These are phyloP conservation scores for Trichoderma atroviride DNA, from an alignment of 2,329 filamentous ascomycete genomes.

Conservation along the genomic window DNA sequence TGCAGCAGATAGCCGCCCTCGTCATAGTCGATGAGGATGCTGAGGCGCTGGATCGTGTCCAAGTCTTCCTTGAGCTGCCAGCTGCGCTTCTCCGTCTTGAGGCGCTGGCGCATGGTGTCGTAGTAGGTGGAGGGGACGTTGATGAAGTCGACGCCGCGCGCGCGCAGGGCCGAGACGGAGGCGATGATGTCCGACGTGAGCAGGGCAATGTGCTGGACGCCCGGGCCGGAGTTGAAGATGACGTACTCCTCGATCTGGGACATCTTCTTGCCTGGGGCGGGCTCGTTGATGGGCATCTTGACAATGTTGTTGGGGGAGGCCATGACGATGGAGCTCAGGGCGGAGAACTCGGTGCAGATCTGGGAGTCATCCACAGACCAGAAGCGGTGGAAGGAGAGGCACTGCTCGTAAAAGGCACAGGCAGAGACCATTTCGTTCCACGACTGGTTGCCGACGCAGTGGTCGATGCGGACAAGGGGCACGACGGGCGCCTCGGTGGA, in stretches of 20 bases:
- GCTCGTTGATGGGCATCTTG: slow-evolving; percentile 99
- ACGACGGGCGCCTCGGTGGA: slow-evolving; percentile 61
- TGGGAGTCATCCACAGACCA: slow-evolving; percentile 94
- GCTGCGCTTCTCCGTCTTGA: slow-evolving; percentile 63
- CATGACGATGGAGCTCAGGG: slow-evolving; percentile 89
- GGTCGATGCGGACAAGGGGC: slow-evolving; percentile 77
- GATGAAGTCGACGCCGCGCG: slow-evolving; percentile 93
- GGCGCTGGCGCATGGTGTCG: slow-evolving; percentile 69
- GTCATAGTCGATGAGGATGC: slow-evolving; percentile 94
- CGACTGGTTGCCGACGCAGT: slow-evolving; percentile 96
- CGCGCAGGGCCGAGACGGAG: slow-evolving; percentile 75
- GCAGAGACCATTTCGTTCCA: slow-evolving; percentile 82
- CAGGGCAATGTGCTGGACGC: slow-evolving; percentile 92
- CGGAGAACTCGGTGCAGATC: slow-evolving; percentile 90
- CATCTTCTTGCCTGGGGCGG: slow-evolving; percentile 84
- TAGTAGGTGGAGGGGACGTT: slow-evolving; percentile 87
- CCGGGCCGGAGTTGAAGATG: slow-evolving; percentile 84
- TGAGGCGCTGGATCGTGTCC: slow-evolving; percentile 72
- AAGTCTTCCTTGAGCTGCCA: slow-evolving; percentile 79
- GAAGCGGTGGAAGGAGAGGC: slow-evolving; percentile 92
- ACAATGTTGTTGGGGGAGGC: slow-evolving; percentile 79
- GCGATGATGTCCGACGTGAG: slow-evolving; percentile 78
- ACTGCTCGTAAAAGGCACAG: slow-evolving; percentile 78
- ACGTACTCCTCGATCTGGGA: slow-evolving; percentile 95
- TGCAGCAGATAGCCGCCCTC: slow-evolving; percentile 82